Conservation (phyloP, 768 basidiomycete species). For the Hypsizygus marmoreus region DNA sequence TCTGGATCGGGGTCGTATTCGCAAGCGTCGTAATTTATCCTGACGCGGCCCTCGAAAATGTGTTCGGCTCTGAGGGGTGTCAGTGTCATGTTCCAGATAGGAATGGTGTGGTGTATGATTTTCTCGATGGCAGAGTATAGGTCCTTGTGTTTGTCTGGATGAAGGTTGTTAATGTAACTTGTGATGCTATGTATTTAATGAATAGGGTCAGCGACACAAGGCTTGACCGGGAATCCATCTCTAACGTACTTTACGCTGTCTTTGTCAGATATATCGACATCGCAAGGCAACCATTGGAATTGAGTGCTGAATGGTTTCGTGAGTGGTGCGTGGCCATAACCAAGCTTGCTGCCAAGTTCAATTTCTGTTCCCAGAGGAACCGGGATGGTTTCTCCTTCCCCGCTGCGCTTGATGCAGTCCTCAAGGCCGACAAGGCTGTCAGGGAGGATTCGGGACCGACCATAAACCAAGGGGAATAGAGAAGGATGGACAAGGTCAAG, state of each 20-base stretch:
- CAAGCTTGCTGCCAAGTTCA: constrained; percentile 21
- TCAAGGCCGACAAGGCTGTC: constrained; percentile 8
- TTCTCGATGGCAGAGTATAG: constrained; percentile 27
- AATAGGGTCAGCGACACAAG: constrained; percentile 1
- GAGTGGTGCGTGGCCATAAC: constrained; percentile 3
- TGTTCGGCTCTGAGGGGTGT: constrained; percentile 10
- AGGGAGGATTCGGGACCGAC: constrained; percentile 19
- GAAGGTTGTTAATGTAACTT: no score
- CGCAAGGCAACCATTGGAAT: constrained; percentile 1
- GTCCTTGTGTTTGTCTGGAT: constrained; percentile 23
- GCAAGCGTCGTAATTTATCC: constrained; percentile 11
- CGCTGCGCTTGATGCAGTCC: constrained; percentile 12
- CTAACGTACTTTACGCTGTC: constrained; percentile 4
- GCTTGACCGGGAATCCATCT: background rate
- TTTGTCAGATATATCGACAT: no score
- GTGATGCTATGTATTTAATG: constrained; percentile 40
- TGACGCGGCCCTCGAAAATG: background rate
- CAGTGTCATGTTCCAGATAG: constrained; percentile 28
- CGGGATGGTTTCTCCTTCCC: constrained; percentile 9
- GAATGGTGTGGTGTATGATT: constrained; percentile 25
- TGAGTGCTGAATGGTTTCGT: background rate
- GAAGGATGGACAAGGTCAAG: constrained; percentile 42
- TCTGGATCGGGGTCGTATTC: constrained; percentile 7
- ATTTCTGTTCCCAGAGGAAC: constrained; percentile 19
- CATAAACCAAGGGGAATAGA: constrained; percentile 33